These are phyloP conservation scores for Oenanthe javanica DNA, from an alignment of 140 eudicot genomes.

Conservation along the genomic window DNA sequence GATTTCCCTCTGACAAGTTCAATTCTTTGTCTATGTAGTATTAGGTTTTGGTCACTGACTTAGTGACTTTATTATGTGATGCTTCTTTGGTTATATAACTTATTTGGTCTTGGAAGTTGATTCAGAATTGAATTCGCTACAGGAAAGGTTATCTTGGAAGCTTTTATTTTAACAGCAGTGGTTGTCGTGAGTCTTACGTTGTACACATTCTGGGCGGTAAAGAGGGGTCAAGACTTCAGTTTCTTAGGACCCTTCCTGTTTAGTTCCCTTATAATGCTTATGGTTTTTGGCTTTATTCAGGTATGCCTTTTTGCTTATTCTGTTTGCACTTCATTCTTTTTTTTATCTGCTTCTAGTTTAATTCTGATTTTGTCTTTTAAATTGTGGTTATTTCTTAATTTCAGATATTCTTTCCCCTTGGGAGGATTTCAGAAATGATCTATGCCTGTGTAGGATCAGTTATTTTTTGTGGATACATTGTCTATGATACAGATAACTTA, in stretches of 20 bases:
- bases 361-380: background rate
- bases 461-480: slow-evolving; percentile 76
- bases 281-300: slow-evolving; percentile 71
- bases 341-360: background rate
- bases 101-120: background rate
- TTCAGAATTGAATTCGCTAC: slow-evolving; percentile 9
- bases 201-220: slow-evolving; percentile 93
- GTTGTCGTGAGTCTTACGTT: slow-evolving; percentile 76
- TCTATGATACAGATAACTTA: slow-evolving; percentile 80
- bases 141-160: slow-evolving; percentile 81
- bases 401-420: slow-evolving; percentile 66
- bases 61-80: background rate
- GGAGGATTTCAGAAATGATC: slow-evolving; percentile 52
- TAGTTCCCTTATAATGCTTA: slow-evolving; percentile 59
- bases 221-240: slow-evolving; percentile 78
- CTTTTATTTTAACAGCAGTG: slow-evolving; percentile 61
- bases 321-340: background rate
- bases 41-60: background rate
- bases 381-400: slow-evolving; percentile 9
- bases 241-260: slow-evolving; percentile 90
- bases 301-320: slow-evolving; percentile 15
- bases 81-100: background rate
- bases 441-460: slow-evolving; percentile 67
- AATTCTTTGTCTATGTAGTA: background rate
- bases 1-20: background rate